A percentile compares a stretch with the other conserved stretches of the same genome.
These are phyloP conservation scores for Psophocarpus tetragonolobus DNA, from an alignment of 306 rosid genomes.

Conservation along the genomic window DNA sequence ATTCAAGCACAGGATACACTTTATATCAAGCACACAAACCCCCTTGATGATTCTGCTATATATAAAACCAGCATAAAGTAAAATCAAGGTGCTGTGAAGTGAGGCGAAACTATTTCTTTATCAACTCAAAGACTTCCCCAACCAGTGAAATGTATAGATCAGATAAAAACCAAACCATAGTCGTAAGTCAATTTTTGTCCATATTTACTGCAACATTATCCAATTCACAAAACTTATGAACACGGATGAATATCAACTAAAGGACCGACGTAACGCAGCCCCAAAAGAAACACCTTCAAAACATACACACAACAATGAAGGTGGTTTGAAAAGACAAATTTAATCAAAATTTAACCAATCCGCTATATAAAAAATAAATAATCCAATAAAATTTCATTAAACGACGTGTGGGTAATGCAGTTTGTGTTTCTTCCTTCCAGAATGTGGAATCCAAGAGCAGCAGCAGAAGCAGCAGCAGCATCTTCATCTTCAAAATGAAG, in stretches of 20 bases:
- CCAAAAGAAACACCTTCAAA: background rate
- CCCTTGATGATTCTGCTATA: background rate
- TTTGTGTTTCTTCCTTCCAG: background rate
- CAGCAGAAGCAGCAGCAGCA: background rate
- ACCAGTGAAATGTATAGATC: slow-evolving; percentile 35
- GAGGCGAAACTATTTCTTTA: background rate
- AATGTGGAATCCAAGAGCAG: background rate
- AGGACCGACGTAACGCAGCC: background rate
- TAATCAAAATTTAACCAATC: background rate
- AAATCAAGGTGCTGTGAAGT: background rate
- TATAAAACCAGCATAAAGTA: background rate
- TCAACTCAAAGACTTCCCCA: background rate
- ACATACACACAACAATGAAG: background rate
- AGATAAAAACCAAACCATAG: slow-evolving; percentile 34
- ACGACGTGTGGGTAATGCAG: no score
- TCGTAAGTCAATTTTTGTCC: background rate
- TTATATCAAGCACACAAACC: background rate
- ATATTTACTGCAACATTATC: slow-evolving; percentile 1
- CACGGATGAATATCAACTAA: background rate
- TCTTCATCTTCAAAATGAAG: slow-evolving; percentile 17
- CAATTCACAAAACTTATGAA: background rate
- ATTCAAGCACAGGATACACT: background rate
- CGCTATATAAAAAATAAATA: background rate
- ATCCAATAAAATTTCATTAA: background rate
- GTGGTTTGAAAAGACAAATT: background rate